Evolutionary conservation across 495 filamentous ascomycete species (phyloP), one percentile per base, ranked within the genome.

Genomic region (Hyaloscypha variabilis): DNA sequence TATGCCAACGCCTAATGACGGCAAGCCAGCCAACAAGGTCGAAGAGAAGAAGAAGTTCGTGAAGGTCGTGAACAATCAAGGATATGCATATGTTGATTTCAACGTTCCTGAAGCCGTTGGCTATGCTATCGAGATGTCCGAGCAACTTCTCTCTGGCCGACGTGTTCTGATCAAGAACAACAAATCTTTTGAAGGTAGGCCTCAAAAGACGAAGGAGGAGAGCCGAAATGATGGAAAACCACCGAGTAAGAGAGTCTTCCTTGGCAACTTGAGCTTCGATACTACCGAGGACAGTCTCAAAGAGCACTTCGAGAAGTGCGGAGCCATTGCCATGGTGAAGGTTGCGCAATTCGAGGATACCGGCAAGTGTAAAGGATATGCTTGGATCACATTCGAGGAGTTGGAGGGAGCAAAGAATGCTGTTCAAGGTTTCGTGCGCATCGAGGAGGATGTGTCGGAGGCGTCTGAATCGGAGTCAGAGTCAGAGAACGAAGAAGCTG

Each of bases 341-440:
- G 78, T 97, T 54, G 96, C 96, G 2, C 97, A 94, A 0, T 99
- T 99, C 72, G 92, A 98, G 75, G 96, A 99, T 72, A 87, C 88
- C 46, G 96, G 95, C 28, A 98, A 98, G 79, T 98, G 96, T 81
- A 97, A 97, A 79, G 95, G 95, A 1, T 99, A 91, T 80, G 94
- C 89, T 23, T 98, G 95, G 91, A 87, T 98, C 55, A 89, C 90
- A 46, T 99, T 98, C 78, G 87, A 88, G 72, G 88, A 92, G 26
- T 67, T 92, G 21, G 88, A 90, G 23, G 85, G 88, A 0, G 92
- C 91, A 0, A 81, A 87, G 69, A 86, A 85, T 71, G 95, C 93
- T 8, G 92, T 97, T 68, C 88, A 85, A 66, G 96, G 96, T 2
- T 96, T 86, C 72, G 82, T 93, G 55, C 82, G 85, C 70, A 78